These are phyloP conservation scores for Cadophora malorum DNA, from an alignment of 2,329 filamentous ascomycete genomes.

Conservation along the genomic window DNA sequence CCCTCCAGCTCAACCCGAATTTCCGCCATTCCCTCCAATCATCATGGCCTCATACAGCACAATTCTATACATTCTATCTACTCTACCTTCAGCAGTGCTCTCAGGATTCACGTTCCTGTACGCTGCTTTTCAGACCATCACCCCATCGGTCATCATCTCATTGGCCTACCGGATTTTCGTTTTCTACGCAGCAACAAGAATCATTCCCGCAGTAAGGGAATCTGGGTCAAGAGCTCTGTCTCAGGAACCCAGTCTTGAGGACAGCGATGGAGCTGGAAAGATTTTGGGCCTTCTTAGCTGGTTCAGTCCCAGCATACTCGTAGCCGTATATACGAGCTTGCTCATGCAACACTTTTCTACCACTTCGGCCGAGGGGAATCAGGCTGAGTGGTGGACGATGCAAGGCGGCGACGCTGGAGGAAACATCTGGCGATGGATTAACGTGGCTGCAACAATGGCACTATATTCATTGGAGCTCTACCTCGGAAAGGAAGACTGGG, in stretches of 20 bases:
- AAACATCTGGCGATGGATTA: slow-evolving; percentile 93
- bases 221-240: slow-evolving; percentile 83
- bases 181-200: slow-evolving; percentile 92
- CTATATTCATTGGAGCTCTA: slow-evolving; percentile 91
- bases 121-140: slow-evolving; percentile 93
- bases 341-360: slow-evolving; percentile 94
- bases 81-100: slow-evolving; percentile 82
- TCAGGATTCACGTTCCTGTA: slow-evolving; percentile 86
- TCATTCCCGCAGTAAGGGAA: slow-evolving; percentile 92
- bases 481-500: slow-evolving; percentile 76
- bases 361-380: slow-evolving; percentile 65
- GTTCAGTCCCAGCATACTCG: slow-evolving; percentile 93
- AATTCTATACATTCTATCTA: slow-evolving; percentile 80
- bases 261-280: slow-evolving; percentile 81
- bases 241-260: slow-evolving; percentile 84
- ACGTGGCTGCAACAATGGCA: slow-evolving; percentile 85
- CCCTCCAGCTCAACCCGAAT: slow-evolving; percentile 74
- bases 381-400: slow-evolving; percentile 81
- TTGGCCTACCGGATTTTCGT: slow-evolving; percentile 93
- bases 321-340: slow-evolving; percentile 95
- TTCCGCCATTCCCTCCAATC: slow-evolving; percentile 94
- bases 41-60: slow-evolving; percentile 99
- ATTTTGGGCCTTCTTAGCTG: slow-evolving; percentile 85
- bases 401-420: slow-evolving; percentile 83
- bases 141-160: slow-evolving; percentile 93